Conservation (phyloP, 805 yeast species). For the Sporopachydermia lactativora region DNA sequence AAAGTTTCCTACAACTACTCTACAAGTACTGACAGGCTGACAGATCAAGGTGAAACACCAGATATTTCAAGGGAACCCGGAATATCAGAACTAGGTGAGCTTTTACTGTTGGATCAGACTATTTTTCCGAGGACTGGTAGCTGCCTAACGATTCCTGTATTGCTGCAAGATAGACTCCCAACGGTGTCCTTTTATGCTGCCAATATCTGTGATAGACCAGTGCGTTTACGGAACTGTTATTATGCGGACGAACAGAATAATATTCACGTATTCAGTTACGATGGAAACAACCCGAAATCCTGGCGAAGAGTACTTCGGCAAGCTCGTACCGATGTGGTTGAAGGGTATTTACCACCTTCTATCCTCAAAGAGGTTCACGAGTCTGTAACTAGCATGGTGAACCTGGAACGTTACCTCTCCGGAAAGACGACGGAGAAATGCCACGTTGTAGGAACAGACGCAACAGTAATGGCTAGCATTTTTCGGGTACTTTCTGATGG, state of each 20-base stretch:
- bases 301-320: too few relatives aligned
- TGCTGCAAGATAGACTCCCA: not conserved
- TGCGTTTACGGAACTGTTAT: too few relatives aligned
- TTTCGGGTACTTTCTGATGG: not conserved
- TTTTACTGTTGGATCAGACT: slow-evolving; percentile 9
- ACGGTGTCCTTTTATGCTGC: not conserved
- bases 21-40: too few relatives aligned
- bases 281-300: too few relatives aligned
- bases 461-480: not conserved
- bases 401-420: not conserved
- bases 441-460: not conserved
- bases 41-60: too few relatives aligned
- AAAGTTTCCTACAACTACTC: too few relatives aligned
- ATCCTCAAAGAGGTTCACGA: not conserved
- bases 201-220: too few relatives aligned
- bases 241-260: too few relatives aligned
- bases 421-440: not conserved
- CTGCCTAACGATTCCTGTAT: not conserved
- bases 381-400: not conserved
- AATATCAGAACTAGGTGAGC: slow-evolving; percentile 14
- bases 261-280: too few relatives aligned
- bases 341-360: too few relatives aligned
- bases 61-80: too few relatives aligned
- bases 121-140: slow-evolving; percentile 3
- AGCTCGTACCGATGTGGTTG: too few relatives aligned